Base-by-base conservation (phyloP, 306 rosid genomes). In the Vigna reflexopilosa region DNA sequence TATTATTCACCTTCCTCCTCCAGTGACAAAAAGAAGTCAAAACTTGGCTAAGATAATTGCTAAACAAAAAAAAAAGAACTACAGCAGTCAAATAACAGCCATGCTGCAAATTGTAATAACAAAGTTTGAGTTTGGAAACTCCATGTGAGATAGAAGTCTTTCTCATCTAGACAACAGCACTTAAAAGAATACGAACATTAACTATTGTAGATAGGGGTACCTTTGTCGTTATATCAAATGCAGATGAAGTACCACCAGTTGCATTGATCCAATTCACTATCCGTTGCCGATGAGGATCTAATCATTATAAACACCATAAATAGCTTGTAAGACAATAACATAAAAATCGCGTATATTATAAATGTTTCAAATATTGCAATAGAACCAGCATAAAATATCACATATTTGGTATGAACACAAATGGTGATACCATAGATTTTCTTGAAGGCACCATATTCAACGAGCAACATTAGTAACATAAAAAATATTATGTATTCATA, bases 151-250 rank as follows among this genome's bases (percentile, higher is more conserved):
- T 8, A 45, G 3, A 38, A 72, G 14, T 56, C 67, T 56, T 55
- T 38, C 38, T 40, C 66, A 14, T 54, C 56, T 55, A 38, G 16
- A 72, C 22, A 52, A 55, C 67, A 15, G 16, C 44, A 56, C 11
- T 38, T 22, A 0, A 55, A 22, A n/a, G 36, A 24, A 72, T 44
- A 40, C 16, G 57, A 26, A 26, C 30, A 50, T 66, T 40, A 38
- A 67, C 34, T 42, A 15, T 9, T 44, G 19, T 42, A 54, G 15
- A 66, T 56, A 80, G 62, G 68, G 69, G 0, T 87, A 86, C 94
- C 94, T 91, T 91, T 70, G 94, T 89, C 7, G 97, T 91, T 65
- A 91, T 87, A 82, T 91, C 97, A 81, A 91, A 91, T 70, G 94
- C 97, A 4, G 91, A 85, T 40, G 97, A 88, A 82, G 91, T 83